Base-by-base conservation (phyloP, 2,329 filamentous ascomycete genomes). In the Pseudogymnoascus sp. region DNA sequence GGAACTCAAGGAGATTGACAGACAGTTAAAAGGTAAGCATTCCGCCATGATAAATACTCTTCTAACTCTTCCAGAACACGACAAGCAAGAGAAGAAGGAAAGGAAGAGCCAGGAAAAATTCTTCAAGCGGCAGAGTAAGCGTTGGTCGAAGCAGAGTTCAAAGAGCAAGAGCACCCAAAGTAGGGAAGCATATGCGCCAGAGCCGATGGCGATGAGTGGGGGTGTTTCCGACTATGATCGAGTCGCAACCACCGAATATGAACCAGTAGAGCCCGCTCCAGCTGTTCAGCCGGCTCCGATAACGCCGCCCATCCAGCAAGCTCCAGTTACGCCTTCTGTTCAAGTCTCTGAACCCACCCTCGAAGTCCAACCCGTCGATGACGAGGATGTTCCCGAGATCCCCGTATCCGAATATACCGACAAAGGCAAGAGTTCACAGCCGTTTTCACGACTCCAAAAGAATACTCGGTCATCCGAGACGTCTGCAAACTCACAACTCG, bases 11-110 rank as follows among this genome's bases (percentile, higher is more conserved):
- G 80, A 83, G 4, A 79, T 81, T 15, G 76, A 79, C 40, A 82
- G 78, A 70, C 82, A 81, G 67, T 69, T 83, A 15, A 88, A 82
- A 72, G 83, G 88, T 89, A 74, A 73, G 84, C 76, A n/a, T n/a
- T n/a, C n/a, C n/a, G n/a, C 53, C 17, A 11, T n/a, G 15, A 17
- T 42, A 60, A 6, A 7, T 35, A 7, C 5, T 15, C 17, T 40
- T 15, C 46, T 35, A 17, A 42, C 19, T 7, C 26, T 7, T 19
- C 7, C 15, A 31, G 60, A 13, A 33, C 40, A 17, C 17, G 64
- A 19, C 65, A 75, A 69, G 70, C 79, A 82, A 68, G 73, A 76
- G 59, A 76, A 74, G 62, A 71, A 72, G 13, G 74, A 72, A 63
- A 76, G 77, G 13, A 78, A 77, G 61, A 60, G 79, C 79, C 17